phyloP scores from a whole-genome alignment of 257 asterid genomes.

The Linderniella brevidens region DNA sequence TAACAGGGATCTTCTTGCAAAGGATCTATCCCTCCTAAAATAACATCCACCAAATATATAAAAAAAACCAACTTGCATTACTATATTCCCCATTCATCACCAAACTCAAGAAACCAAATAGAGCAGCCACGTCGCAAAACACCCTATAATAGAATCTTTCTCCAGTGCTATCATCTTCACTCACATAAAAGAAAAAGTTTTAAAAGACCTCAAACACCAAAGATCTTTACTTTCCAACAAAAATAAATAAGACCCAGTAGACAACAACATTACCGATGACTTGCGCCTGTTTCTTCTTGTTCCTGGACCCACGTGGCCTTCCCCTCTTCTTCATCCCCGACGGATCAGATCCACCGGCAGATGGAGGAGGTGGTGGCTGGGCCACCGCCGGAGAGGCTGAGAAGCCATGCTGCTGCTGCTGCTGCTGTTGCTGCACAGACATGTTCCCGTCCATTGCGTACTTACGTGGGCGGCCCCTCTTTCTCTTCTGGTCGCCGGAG shows the following conservation, averaged over 20 bases:
- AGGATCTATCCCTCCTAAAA: too few relatives aligned
- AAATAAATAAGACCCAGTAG: not conserved
- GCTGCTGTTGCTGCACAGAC: conserved; percentile 2
- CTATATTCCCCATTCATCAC: too few relatives aligned
- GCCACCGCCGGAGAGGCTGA: conserved; percentile 9
- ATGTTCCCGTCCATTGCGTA: conserved; percentile 15
- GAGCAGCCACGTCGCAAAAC: too few relatives aligned
- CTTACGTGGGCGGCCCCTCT: conserved; percentile 31
- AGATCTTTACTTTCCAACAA: not conserved
- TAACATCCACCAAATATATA: too few relatives aligned
- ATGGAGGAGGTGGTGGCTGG: not conserved
- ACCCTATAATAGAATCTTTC: too few relatives aligned
- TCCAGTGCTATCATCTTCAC: too few relatives aligned
- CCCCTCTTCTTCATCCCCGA: conserved; percentile 24
- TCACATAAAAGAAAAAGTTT: not conserved
- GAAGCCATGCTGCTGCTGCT: conserved; percentile 9
- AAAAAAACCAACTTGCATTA: too few relatives aligned
- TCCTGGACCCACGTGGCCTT: conserved; percentile 27
- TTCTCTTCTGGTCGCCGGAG: conserved; percentile 15
- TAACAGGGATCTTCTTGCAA: too few relatives aligned
- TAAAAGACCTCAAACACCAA: conserved; percentile 1
- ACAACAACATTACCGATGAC: conserved; percentile 14
- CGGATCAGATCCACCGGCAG: conserved; percentile 14
- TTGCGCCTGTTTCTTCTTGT: conserved; percentile 14
- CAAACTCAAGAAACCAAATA: too few relatives aligned